A percentile compares a stretch with the other conserved stretches of the same genome.
Conservation (phyloP, 2,329 filamentous ascomycete genomes). For the Tricladium varicosporioides region DNA sequence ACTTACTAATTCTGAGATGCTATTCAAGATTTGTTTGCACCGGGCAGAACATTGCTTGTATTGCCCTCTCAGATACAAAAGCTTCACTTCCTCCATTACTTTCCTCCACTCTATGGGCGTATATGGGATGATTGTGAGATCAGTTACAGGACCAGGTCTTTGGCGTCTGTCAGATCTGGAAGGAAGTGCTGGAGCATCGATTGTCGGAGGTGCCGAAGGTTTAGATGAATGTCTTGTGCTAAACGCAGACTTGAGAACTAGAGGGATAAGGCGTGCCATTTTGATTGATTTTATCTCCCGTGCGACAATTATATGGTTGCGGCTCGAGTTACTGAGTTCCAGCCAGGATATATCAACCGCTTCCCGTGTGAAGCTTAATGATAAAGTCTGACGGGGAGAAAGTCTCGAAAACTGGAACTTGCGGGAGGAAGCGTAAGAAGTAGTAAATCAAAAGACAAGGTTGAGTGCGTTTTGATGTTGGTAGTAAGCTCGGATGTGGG, state of each 20-base stretch:
- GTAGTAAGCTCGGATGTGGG: background rate
- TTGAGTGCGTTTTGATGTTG: background rate
- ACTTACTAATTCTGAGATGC: slow-evolving; percentile 31
- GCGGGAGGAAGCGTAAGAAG: slow-evolving; percentile 1
- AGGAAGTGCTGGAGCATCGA: slow-evolving; percentile 4
- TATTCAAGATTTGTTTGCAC: slow-evolving; percentile 30
- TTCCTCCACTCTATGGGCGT: slow-evolving; percentile 28
- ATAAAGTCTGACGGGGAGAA: background rate
- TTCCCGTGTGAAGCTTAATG: background rate
- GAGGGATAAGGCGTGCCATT: slow-evolving; percentile 22
- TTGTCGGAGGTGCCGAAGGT: slow-evolving; percentile 5
- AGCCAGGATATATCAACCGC: slow-evolving; percentile 1
- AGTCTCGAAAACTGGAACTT: background rate
- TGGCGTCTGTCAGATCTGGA: background rate
- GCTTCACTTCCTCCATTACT: slow-evolving; percentile 32
- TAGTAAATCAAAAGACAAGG: background rate
- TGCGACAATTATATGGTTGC: slow-evolving; percentile 4
- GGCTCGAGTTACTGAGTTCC: no score
- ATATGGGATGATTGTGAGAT: slow-evolving; percentile 25
- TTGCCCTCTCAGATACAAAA: slow-evolving; percentile 27
- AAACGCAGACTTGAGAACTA: slow-evolving; percentile 14
- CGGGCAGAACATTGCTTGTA: slow-evolving; percentile 32
- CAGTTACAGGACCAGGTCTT: slow-evolving; percentile 20
- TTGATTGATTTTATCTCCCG: slow-evolving; percentile 8
- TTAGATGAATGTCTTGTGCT: slow-evolving; percentile 4